phyloP scores from a whole-genome alignment of 805 yeast species.

The Saccharomyces paradoxus region DNA sequence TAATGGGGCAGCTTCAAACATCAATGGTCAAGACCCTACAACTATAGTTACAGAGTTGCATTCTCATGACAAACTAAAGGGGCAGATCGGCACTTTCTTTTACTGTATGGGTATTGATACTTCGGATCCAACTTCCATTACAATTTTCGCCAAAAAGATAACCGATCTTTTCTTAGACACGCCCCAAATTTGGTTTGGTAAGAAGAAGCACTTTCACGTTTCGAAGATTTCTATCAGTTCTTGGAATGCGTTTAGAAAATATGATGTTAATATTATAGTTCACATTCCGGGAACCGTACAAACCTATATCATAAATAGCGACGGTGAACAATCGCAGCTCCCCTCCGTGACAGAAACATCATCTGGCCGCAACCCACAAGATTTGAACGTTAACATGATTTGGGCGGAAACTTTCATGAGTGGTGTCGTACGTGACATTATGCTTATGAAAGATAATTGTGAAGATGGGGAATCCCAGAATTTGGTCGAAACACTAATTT shows the following conservation, averaged over 20 bases:
- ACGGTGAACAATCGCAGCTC: conserved; percentile 14
- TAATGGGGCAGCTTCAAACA: background rate
- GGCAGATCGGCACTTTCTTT: conserved; percentile 56
- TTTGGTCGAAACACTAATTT: conserved; percentile 72
- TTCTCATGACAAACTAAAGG: conserved; percentile 32
- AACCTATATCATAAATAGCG: conserved; percentile 28
- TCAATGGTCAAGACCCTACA: conserved; percentile 9
- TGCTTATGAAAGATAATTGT: conserved; percentile 22
- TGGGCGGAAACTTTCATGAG: conserved; percentile 48
- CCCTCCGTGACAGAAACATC: background rate
- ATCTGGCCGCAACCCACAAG: conserved; percentile 38
- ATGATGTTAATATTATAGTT: conserved; percentile 60
- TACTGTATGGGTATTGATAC: conserved; percentile 69
- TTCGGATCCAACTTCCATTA: conserved; percentile 63
- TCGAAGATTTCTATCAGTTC: conserved; percentile 57
- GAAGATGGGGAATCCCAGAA: conserved; percentile 63
- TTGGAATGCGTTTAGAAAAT: conserved; percentile 48
- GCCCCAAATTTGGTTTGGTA: conserved; percentile 72
- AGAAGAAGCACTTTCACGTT: conserved; percentile 55
- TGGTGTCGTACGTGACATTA: conserved; percentile 61
- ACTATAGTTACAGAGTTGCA: conserved; percentile 19
- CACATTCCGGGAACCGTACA: conserved; percentile 65
- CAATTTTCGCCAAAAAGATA: conserved; percentile 59
- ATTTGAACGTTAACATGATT: conserved; percentile 40
- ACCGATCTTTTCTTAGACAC: conserved; percentile 51